phyloP scores from a whole-genome alignment of 2,329 filamentous ascomycete genomes.

The Curvularia hawaiiensis region DNA sequence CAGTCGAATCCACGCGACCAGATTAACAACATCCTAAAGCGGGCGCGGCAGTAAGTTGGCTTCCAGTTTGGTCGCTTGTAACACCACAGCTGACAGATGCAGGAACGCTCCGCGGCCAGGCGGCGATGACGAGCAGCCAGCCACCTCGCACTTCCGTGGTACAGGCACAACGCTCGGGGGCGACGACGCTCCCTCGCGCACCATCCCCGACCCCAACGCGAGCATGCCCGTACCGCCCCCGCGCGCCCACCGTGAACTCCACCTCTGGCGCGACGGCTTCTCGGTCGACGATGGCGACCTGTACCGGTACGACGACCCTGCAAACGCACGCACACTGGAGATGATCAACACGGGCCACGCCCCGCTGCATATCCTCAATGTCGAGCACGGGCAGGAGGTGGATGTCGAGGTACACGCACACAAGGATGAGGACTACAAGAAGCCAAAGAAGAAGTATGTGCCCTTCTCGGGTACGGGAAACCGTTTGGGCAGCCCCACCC shows the following conservation, averaged over 20 bases:
- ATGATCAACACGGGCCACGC: constrained; percentile 80
- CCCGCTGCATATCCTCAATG: constrained; percentile 78
- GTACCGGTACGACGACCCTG: constrained; percentile 78
- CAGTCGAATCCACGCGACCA: constrained; percentile 56
- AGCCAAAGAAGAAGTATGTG: constrained; percentile 75
- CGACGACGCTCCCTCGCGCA: constrained; percentile 73
- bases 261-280: constrained; percentile 84
- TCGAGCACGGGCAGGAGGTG: constrained; percentile 74
- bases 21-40: constrained; percentile 57
- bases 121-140: constrained; percentile 55
- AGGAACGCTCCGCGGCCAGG: constrained; percentile 68
- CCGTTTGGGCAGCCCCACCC: constrained; percentile 77
- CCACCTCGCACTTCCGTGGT: constrained; percentile 66
- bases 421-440: constrained; percentile 74
- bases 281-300: constrained; percentile 83
- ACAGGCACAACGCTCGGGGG: constrained; percentile 78
- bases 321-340: constrained; percentile 71
- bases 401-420: constrained; percentile 78
- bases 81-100: constrained; percentile 27
- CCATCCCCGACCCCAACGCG: constrained; percentile 65
- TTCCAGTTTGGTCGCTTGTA: background rate
- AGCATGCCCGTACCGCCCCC: constrained; percentile 48
- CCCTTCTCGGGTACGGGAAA: constrained; percentile 75
- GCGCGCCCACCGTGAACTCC: constrained; percentile 70
- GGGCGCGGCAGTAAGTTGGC: constrained; percentile 50